Base-by-base conservation (phyloP, 2,329 filamentous ascomycete species). In the Stachybotrys echinatus region DNA sequence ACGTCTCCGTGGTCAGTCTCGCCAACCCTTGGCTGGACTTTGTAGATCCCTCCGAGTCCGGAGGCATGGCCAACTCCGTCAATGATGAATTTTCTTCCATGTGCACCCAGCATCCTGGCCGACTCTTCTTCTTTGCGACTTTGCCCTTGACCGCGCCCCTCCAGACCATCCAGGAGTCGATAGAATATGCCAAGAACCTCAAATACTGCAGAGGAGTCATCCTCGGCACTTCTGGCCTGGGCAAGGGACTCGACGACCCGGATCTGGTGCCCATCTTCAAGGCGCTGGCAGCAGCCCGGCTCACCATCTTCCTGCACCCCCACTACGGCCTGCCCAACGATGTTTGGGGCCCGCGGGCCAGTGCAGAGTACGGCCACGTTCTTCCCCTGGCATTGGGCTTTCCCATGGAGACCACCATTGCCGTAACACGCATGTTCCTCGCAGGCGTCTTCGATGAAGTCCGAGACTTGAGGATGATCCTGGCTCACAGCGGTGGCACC, bases 21-120 rank as follows among this genome's bases (percentile, higher is more conserved):
- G 92, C 92, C 14, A 96, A 96, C 63, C 92, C 92, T 0, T 96
- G 92, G 92, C 79, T 96, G 2, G 92, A 96, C 68, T 96, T 95
- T 63, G 70, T 96, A 0, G 64, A 74, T 10, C 63, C 81, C 0
- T 65, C 73, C 4, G 80, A 85, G 55, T 87, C 88, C 0, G 80
- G 78, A 2, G 64, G 69, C 23, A 83, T 85, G 45, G 89, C 89
- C 1, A 55, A 62, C 47, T 74, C 74, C 1, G 85, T 95, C 65
- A 96, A 96, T 66, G 74, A 85, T 56, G 89, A 92, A 56, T 85
- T 96, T 48, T 81, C 90, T 46, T 61, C 65, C 42, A 85, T 90
- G 67, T 96, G 92, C 70, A 74, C 71, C 6, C 64, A 74, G 45
- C 79, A 85, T 52, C 80, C 81, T 0, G 84, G 85, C 1, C 77